Base-by-base conservation (phyloP, 306 rosid genomes). In the Cucumis hystrix region DNA sequence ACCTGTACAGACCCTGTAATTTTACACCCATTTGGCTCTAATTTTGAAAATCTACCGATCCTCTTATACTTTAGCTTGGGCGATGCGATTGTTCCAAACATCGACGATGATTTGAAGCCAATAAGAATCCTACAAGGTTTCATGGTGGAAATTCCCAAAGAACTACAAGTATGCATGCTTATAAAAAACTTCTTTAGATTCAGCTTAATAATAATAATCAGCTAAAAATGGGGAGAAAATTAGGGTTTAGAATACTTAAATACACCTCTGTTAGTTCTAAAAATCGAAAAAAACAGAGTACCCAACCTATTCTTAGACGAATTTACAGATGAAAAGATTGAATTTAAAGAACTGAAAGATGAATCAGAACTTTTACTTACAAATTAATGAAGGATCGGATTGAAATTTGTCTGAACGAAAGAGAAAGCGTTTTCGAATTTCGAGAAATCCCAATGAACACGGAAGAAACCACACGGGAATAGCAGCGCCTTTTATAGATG, bases 71-170 rank as follows among this genome's bases (percentile, higher is more conserved):
- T 81, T 39, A 71, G 79, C 81, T 81, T 85, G 35, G 85, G 82
- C 14, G 83, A 69, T 51, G 81, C 76, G 68, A 10, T 14, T 83
- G 84, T 67, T 14, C 87, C 89, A 66, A 87, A 89, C 82, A 89
- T 17, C 3, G 83, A 86, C 28, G 91, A 84, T 16, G 83, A 82
- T 80, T 80, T 88, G 75, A 57, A 82, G 60, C 86, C 76, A 55
- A 60, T 66, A 5, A 89, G 83, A 80, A 91, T 83, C 82, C 87
- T 93, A 87, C 89, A 88, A 10, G 97, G 97, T 73, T 82, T 89
- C 92, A 93, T 87, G 79, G 88, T 81, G 47, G 88, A 81, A 82
- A 93, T 86, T 82, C 96, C 95, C 84, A 88, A 63, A 84, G 77
- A 88, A 67, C 92, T 74, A 80, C 91, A 84, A 79, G 83, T 76